Conservation (phyloP, 225 moss, liverwort and hornwort species). For the Thuidium tamariscinum region DNA sequence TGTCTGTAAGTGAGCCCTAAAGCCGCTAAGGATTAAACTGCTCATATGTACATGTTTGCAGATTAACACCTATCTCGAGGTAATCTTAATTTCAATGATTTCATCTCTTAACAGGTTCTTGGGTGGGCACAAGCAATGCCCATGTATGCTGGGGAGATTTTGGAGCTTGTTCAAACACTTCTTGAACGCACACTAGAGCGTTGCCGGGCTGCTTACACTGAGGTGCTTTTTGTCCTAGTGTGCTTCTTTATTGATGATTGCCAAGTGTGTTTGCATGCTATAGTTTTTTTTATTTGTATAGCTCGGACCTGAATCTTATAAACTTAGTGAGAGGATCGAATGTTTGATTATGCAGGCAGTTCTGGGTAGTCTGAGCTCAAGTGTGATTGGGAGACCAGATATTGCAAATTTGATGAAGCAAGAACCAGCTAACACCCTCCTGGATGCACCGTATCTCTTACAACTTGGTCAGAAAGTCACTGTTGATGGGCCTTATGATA, state of each 20-base stretch:
- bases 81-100: not conserved
- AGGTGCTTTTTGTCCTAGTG: slow-evolving; percentile 24
- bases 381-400: slow-evolving; percentile 83
- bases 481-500: slow-evolving; percentile 72
- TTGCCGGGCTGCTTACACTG: slow-evolving; percentile 93
- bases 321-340: not conserved
- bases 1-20: not conserved
- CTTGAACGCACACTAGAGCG: slow-evolving; percentile 96
- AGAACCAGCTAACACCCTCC: slow-evolving; percentile 82
- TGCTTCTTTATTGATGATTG: not conserved
- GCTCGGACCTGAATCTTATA: not conserved
- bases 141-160: slow-evolving; percentile 97
- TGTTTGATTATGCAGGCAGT: slow-evolving; percentile 62
- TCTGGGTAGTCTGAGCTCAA: slow-evolving; percentile 94
- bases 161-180: slow-evolving; percentile 97
- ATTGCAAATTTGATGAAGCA: slow-evolving; percentile 96
- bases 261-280: not conserved
- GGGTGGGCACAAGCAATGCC: slow-evolving; percentile 99
- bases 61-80: not conserved
- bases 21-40: not conserved
- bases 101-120: slow-evolving; percentile 55
- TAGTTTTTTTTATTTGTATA: not conserved
- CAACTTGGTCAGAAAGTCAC: slow-evolving; percentile 89
- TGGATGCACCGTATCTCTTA: slow-evolving; percentile 81
- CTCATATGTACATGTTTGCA: not conserved